Evolutionary conservation across 768 basidiomycete genomes (phyloP).

Genomic region (Cyathus striatus): DNA sequence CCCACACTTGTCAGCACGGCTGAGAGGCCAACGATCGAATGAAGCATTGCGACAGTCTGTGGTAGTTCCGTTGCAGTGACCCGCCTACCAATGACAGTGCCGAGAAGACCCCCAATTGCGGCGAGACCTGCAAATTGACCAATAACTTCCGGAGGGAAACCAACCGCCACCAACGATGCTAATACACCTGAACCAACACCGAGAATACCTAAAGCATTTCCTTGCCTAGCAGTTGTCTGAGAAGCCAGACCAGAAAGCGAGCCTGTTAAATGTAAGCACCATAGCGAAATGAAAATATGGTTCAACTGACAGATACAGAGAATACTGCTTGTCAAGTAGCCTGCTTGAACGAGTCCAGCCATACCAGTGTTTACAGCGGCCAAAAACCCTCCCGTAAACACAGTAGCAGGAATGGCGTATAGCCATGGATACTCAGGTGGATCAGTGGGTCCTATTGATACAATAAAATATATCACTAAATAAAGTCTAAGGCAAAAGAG

Average conservation of each 20-base stretch:
- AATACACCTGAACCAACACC: conserved; percentile 81
- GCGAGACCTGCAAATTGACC: conserved; percentile 77
- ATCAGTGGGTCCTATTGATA: conserved; percentile 60
- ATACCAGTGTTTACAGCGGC: conserved; percentile 80
- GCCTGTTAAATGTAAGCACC: conserved; percentile 29
- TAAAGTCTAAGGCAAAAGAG: background rate
- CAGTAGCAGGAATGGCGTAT: conserved; percentile 71
- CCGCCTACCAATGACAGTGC: conserved; percentile 71
- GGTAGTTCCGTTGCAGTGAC: conserved; percentile 87
- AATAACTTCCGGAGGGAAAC: conserved; percentile 70
- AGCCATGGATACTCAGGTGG: conserved; percentile 87
- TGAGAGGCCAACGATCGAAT: conserved; percentile 87
- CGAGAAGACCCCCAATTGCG: conserved; percentile 65
- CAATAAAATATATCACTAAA: conserved; percentile 2
- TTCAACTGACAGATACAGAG: conserved; percentile 65
- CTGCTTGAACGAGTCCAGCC: conserved; percentile 83
- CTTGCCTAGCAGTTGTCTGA: conserved; percentile 78
- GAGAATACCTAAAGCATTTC: conserved; percentile 84
- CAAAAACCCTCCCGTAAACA: conserved; percentile 81
- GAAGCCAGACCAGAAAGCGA: conserved; percentile 78
- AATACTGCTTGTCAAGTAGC: conserved; percentile 81
- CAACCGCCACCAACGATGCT: conserved; percentile 77
- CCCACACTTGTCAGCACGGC: conserved; percentile 84
- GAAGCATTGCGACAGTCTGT: conserved; percentile 73
- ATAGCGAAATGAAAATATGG: background rate